A percentile compares a stretch with the other conserved stretches of the same genome.
phyloP scores from a whole-genome alignment of 75 land plant genomes.

The Isoetes taiwanensis region DNA sequence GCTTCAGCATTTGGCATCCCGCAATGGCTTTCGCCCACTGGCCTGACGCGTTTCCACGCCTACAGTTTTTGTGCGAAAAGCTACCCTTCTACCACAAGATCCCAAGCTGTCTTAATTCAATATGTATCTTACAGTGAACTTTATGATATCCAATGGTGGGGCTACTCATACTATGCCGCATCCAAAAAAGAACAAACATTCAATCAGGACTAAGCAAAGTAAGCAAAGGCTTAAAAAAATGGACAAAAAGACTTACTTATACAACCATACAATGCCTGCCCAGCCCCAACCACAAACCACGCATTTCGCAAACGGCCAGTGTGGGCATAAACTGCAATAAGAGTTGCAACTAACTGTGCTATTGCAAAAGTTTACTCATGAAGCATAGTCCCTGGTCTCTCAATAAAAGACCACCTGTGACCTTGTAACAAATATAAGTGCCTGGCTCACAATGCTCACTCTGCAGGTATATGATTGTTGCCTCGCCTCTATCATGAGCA shows the following conservation, averaged over 20 bases:
- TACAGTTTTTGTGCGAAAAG: conserved; percentile 18
- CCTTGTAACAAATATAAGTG: conserved; percentile 30
- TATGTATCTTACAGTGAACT: conserved; percentile 12
- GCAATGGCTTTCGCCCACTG: conserved; percentile 19
- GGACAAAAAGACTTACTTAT: conserved; percentile 20
- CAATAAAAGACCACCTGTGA: conserved; percentile 21
- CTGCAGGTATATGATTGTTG: conserved; percentile 24
- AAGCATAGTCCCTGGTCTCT: conserved; percentile 22
- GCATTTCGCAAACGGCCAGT: conserved; percentile 28
- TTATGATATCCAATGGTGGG: conserved; percentile 22
- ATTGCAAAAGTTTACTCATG: conserved; percentile 18
- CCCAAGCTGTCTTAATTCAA: conserved; percentile 23
- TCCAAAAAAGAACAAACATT: too few relatives aligned
- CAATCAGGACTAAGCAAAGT: too few relatives aligned
- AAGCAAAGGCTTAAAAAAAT: too few relatives aligned
- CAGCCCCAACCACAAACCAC: conserved; percentile 34
- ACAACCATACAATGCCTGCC: conserved; percentile 27
- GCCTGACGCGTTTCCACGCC: conserved; percentile 23
- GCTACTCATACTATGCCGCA: conserved; percentile 19
- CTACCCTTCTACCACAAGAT: conserved; percentile 19
- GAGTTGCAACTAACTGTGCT: conserved; percentile 25
- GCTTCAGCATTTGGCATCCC: too few relatives aligned
- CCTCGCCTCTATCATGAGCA: conserved; percentile 4
- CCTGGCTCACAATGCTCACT: conserved; percentile 29
- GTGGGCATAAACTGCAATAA: conserved; percentile 29